Evolutionary conservation across 1,284 basidiomycete genomes (phyloP).

Genomic region (Pterulicium gracile): DNA sequence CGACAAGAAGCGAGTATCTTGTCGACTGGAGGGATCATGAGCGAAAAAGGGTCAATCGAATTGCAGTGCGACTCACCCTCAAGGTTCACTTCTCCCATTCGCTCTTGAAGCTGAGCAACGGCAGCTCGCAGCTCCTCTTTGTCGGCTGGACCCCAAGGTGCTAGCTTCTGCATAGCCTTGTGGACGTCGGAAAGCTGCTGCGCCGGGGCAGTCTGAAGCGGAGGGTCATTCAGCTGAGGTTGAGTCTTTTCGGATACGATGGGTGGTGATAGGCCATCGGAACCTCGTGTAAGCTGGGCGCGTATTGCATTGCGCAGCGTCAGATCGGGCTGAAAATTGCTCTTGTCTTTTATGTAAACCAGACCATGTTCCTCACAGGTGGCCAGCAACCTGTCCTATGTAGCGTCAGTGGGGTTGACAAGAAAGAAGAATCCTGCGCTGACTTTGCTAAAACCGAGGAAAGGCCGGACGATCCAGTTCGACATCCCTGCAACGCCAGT

Average conservation of each 20-base stretch:
- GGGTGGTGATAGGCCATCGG: too few species aligned
- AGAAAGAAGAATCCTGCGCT: conserved; percentile 5
- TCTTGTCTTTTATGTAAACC: conserved; percentile 51
- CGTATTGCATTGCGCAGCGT: conserved; percentile 65
- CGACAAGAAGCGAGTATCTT: conserved; percentile 21
- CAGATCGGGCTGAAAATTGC: conserved; percentile 61
- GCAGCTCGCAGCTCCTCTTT: too few species aligned
- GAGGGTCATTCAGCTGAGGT: too few species aligned
- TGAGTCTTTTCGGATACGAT: too few species aligned
- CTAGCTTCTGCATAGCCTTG: too few species aligned
- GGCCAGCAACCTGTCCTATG: conserved; percentile 60
- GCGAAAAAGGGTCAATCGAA: too few species aligned
- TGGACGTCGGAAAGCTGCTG: too few species aligned
- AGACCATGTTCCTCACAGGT: conserved; percentile 56
- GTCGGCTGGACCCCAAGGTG: too few species aligned
- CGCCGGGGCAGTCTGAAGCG: too few species aligned
- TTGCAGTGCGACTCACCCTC: too few species aligned
- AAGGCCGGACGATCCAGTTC: conserved; percentile 57
- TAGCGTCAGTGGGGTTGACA: conserved; percentile 5
- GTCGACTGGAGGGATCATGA: conserved; percentile 23
- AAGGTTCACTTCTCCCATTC: too few species aligned
- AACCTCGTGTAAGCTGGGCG: conserved; percentile 22
- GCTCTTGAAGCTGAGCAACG: too few species aligned
- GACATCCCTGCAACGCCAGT: conserved; percentile 47
- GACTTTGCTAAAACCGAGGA: conserved; percentile 60